Percentiles rank a stretch among this genome's conserved stretches.
phyloP scores from a whole-genome alignment of 768 basidiomycete species.

The Amanita exitialis region DNA sequence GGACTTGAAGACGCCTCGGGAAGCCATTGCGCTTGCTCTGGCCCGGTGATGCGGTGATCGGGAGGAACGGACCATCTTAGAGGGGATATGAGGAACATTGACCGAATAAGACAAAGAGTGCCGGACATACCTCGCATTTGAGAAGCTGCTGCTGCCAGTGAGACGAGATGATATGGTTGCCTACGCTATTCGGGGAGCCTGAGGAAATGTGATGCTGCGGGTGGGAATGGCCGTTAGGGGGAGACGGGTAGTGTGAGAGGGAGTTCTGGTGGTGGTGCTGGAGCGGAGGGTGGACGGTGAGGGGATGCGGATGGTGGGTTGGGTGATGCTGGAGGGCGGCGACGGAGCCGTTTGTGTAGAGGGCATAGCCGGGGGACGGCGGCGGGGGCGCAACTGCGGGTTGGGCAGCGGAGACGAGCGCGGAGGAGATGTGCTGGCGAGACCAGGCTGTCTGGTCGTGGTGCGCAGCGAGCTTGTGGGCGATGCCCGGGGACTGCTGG shows the following conservation, averaged over 20 bases:
- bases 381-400: slow-evolving; percentile 53
- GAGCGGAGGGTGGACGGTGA: slow-evolving; percentile 37
- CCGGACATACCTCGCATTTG: slow-evolving; percentile 75
- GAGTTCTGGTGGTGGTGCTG: slow-evolving; percentile 73
- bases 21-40: slow-evolving; percentile 89
- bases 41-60: slow-evolving; percentile 92
- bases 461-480: slow-evolving; percentile 65
- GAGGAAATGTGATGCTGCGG: slow-evolving; percentile 46
- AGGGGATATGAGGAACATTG: slow-evolving; percentile 27
- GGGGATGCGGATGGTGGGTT: slow-evolving; percentile 42
- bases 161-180: slow-evolving; percentile 58
- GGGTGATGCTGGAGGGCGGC: slow-evolving; percentile 55
- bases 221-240: slow-evolving; percentile 59
- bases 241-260: slow-evolving; percentile 68
- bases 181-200: slow-evolving; percentile 45
- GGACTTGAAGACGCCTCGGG: slow-evolving; percentile 76
- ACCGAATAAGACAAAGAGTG: slow-evolving; percentile 8
- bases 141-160: slow-evolving; percentile 94
- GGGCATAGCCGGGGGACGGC: slow-evolving; percentile 63
- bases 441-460: slow-evolving; percentile 73
- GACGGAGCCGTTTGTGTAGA: slow-evolving; percentile 64
- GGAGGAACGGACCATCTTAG: slow-evolving; percentile 72
- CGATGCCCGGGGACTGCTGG: slow-evolving; percentile 74
- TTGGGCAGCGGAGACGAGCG: slow-evolving; percentile 37
- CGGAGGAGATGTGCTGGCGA: slow-evolving; percentile 43